Evolutionary conservation across 352 stramenopile species (phyloP), one percentile per base, ranked within the genome.

Genomic region (Phytophthora sojae): DNA sequence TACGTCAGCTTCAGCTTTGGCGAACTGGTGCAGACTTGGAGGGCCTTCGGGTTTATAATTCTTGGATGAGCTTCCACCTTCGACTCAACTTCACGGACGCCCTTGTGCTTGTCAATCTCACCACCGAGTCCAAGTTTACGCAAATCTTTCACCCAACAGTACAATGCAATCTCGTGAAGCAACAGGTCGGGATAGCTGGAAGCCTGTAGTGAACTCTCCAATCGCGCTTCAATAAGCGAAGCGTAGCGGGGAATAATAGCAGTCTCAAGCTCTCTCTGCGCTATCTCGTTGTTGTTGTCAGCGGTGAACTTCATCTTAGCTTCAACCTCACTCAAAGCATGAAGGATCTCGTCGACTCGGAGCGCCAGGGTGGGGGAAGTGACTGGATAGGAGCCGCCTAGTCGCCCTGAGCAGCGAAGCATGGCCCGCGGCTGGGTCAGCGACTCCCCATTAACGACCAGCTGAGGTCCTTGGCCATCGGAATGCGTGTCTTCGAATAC

Each of bases 371-470:
- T 9, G 2, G 73, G 60, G 47, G 81, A 69, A 44, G 72, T 73
- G 11, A 55, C 57, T 11, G 86, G 82, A 60, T 92, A 91, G 25
- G 85, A 75, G 17, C 74, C 71, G 11, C 65, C 67, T 44, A 91
- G 65, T 1, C 82, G 77, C 5, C 90, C 90, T 6, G 77, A 83
- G 51, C 81, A 94, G 3, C 87, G 80, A 55, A 95, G 67, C 30
- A 94, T 87, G 4, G 80, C 76, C 11, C 80, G 68, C 21, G 69
- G 80, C 58, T 95, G 76, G 0, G 67, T 77, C 29, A 93, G 71
- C 29, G 71, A 59, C 5, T 80, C 45, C 2, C 77, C 82, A 47
- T 93, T 69, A 2, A 89, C 64, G 8, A 78, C 61, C 17, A 88
- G 56, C 53, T 75, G 65, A 0, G 73, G 71, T 3, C 76, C 5